phyloP scores from a whole-genome alignment of 192 early-diverging fungal species.

The Podila epigama region DNA sequence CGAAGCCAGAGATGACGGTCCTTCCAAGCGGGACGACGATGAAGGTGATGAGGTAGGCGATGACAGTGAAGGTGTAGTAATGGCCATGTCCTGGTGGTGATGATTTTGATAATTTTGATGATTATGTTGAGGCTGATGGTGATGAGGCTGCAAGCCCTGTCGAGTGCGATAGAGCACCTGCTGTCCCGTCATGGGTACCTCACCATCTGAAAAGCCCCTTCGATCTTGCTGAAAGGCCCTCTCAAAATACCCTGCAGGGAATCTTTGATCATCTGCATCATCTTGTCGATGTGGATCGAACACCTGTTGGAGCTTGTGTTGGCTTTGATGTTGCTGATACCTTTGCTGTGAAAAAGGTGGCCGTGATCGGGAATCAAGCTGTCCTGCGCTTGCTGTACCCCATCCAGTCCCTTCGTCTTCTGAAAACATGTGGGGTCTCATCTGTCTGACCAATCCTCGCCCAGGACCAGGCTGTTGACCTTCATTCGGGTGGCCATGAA shows the following conservation, averaged over 20 bases:
- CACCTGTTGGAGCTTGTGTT: no score
- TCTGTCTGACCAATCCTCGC: background rate
- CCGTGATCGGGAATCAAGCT: background rate
- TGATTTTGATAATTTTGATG: no score
- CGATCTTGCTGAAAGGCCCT: background rate
- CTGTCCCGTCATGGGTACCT: background rate
- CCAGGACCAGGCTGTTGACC: background rate
- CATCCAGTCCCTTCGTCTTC: background rate
- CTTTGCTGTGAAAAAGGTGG: background rate
- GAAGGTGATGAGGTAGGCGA: background rate
- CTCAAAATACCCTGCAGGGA: background rate
- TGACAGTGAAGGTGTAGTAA: background rate
- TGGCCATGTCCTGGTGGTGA: background rate
- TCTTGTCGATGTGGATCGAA: no score
- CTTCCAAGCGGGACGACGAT: background rate
- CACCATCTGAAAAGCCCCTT: background rate
- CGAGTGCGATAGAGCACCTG: background rate
- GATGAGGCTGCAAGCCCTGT: no score
- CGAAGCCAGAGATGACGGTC: background rate
- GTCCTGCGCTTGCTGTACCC: background rate
- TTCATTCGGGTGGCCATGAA: no score
- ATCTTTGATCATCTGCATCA: background rate
- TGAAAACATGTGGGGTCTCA: background rate
- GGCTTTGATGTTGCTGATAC: background rate
- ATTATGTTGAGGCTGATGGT: no score